Evolutionary conservation across 768 basidiomycete genomes (phyloP).

Genomic region (Wakefieldia striispora): DNA sequence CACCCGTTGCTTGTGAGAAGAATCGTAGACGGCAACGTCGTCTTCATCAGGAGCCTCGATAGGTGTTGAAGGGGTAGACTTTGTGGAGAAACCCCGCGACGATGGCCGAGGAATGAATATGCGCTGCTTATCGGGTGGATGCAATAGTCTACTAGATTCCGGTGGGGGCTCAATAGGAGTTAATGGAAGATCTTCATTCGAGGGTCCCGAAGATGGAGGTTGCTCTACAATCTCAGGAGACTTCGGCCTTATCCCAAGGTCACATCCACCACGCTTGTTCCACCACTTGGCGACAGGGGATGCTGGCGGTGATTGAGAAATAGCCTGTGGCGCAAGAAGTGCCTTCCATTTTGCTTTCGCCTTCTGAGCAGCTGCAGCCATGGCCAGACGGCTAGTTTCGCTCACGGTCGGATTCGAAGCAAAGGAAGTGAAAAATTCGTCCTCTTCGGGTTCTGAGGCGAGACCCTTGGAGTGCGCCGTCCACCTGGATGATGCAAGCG

Average conservation of each 20-base stretch:
- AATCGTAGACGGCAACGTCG: constrained; percentile 73
- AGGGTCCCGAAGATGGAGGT: constrained; percentile 23
- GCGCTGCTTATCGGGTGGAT: constrained; percentile 18
- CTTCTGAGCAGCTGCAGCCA: constrained; percentile 45
- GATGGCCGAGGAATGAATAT: constrained; percentile 24
- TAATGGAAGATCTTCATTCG: constrained; percentile 23
- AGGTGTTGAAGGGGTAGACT: constrained; percentile 29
- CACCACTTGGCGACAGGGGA: constrained; percentile 31
- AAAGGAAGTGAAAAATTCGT: constrained; percentile 36
- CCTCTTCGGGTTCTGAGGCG: constrained; percentile 39
- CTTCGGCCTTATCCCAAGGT: constrained; percentile 10
- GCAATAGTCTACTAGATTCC: constrained; percentile 13
- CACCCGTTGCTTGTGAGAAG: constrained; percentile 76
- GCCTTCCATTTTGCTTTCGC: constrained; percentile 57
- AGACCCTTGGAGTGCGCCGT: constrained; percentile 40
- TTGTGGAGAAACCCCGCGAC: constrained; percentile 29
- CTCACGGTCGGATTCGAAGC: constrained; percentile 24
- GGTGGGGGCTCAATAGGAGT: constrained; percentile 19
- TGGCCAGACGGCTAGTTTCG: constrained; percentile 38
- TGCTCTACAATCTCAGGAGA: constrained; percentile 27
- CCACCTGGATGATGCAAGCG: constrained; percentile 53
- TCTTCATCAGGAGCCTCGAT: constrained; percentile 40
- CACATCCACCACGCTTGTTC: constrained; percentile 21
- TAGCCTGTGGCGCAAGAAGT: constrained; percentile 37
- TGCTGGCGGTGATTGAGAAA: constrained; percentile 30